phyloP scores from a whole-genome alignment of 2,329 filamentous ascomycete species.

The Massarina eburnea region DNA sequence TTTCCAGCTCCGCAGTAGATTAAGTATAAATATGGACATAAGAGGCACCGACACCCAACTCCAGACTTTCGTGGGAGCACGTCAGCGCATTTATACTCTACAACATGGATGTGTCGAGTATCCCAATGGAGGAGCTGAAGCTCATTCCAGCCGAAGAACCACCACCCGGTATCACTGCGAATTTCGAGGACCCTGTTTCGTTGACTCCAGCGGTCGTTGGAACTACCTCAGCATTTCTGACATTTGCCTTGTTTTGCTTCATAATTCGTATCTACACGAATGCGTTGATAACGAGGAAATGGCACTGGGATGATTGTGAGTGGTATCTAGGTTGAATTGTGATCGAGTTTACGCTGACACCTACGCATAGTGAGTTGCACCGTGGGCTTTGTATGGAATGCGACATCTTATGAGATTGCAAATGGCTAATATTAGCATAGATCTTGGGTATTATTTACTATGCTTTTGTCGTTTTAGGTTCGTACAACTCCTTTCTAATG shows the following conservation, averaged over 20 bases:
- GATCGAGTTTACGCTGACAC: background rate
- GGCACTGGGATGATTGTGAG: conserved; percentile 8
- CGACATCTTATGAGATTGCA: background rate
- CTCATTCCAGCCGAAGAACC: background rate
- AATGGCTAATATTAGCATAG: background rate
- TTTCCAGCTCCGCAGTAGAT: too few relatives aligned
- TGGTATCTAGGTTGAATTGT: background rate
- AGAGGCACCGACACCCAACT: too few relatives aligned
- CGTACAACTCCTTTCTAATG: background rate
- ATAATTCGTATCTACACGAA: background rate
- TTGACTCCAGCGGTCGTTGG: background rate
- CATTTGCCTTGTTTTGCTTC: background rate
- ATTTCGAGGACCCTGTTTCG: conserved; percentile 1
- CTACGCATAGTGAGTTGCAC: background rate
- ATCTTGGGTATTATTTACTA: conserved; percentile 4
- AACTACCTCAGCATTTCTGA: background rate
- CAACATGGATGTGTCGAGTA: background rate
- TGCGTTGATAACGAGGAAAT: conserved; percentile 1
- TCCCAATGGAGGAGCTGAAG: background rate
- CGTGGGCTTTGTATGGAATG: conserved; percentile 1
- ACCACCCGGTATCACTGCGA: background rate
- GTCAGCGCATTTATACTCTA: too few relatives aligned
- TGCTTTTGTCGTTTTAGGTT: background rate
- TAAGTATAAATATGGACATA: too few relatives aligned
- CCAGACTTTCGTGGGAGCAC: too few relatives aligned